Evolutionary conservation across 225 moss, liverwort and hornwort genomes (phyloP), one percentile per base, ranked within the genome.

Genomic region (Sphagnum tenellum): DNA sequence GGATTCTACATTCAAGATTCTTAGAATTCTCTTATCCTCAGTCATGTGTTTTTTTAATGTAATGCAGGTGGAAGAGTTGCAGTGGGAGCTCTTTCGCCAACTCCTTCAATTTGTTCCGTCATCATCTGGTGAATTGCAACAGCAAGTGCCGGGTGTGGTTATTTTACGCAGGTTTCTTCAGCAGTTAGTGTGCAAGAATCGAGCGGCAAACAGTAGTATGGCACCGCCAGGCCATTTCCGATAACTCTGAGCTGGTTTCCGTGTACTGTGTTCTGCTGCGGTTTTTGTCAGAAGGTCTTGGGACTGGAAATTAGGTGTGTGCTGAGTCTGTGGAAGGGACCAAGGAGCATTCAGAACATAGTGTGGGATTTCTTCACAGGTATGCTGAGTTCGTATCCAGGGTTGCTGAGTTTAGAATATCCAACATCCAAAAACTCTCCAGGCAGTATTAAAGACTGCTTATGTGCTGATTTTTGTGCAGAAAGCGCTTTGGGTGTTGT

Each of bases 221-320:
- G 88, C 96, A 62, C 96, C 96, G 11, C 85, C 90, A 12, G 96
- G 96, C 65, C 89, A 29, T 98, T 12, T 98, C 96, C 9, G 92
- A 98, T 72, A 98, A 98, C 57, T 98, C 96, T 12, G 96, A 93
- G 55, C 78, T 98, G 13, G 90, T 98, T 14, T 89, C 96, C 62
- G 82, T 89, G 0, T 93, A 92, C 71, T 92, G 87, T 62, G 92
- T 98, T 57, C 77, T 98, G 14, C 85, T 98, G 48, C 88, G 92
- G 3, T 88, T 98, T n/a, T 69, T 98, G 63, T 98, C 96, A 0
- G 92, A 98, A 67, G 96, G 96, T 3, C 83, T 92, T 9, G 93
- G 86, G 7, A 64, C 75, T 7, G 86, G 79, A 60, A 89, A 87
- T 72, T 29, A 29, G 29, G 29, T 29, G 62, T 64, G 47, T 44